Evolutionary conservation across 2,329 filamentous ascomycete species (phyloP), one percentile per base, ranked within the genome.

Genomic region (Magnaporthales sp.): DNA sequence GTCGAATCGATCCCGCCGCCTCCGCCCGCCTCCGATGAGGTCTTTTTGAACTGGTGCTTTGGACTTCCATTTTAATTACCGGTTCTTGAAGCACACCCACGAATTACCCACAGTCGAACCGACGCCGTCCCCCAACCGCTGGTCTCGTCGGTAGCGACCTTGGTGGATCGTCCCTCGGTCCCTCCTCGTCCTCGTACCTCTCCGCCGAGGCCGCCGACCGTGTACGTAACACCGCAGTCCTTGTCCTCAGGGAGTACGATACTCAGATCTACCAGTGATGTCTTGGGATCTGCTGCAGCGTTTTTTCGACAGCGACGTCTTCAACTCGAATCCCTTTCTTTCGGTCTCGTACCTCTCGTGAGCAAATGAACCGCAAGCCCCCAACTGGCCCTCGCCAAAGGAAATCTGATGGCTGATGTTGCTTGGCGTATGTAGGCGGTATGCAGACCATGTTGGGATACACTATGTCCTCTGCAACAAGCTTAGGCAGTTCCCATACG

Each of bases 241-340:
- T n/a, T n/a, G 15, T 46, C 15, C 38, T 15, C 4, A n/a, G n/a
- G 38, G n/a, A 38, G 38, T 46, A 19, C 38, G 15, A 46, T 19
- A 46, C 38, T 46, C 38, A 6, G 15, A 46, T 46, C 19, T n/a
- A 27, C 26, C 32, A 32, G 63, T 58, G 15, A 89, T 89, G 88
- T 90, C 88, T 82, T 94, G 91, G 91, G 90, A 93, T 83, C 84
- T 95, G 82, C 86, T 95, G 77, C 90, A 92, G 84, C 88, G 91
- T 80, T 93, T 94, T 86, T 88, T 95, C 83, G 91, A 94, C 85
- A 93, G 90, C 82, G 91, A 95, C 84, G 91, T 95, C 83, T 95
- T 95, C 85, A 94, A 93, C 83, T 89, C 91, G 80, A 90, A 94
- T 80, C 91, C 92, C 70, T 94, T 93, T 78, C 88, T 95, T 78